Base-by-base conservation (phyloP, 768 basidiomycete genomes). In the Tricholoma terreum region DNA sequence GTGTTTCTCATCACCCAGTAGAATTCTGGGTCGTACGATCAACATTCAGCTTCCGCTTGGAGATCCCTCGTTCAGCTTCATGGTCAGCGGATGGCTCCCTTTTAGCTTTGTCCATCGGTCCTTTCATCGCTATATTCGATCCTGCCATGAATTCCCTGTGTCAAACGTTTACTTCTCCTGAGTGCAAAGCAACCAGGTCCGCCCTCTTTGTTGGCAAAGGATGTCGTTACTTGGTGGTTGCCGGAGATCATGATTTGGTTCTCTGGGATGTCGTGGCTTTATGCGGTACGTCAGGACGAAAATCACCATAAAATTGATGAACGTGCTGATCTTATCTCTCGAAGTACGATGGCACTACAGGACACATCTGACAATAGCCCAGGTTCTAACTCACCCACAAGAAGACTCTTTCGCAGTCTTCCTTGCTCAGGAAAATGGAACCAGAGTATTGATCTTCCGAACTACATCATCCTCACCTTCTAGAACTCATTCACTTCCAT, bases 61-160 rank as follows among this genome's bases (percentile, higher is more conserved):
- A 85, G 65, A 73, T 77, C 51, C 90, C 94, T 31, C 78, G 77
- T 53, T 78, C 85, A 60, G 75, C 82, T 0, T 80, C 85, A 1
- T 97, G 94, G 86, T 92, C 95, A 6, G 80, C 78, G 4, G 97
- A 99, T 69, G 88, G 84, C 8, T 94, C 94, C 5, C 77, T 99
- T 31, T 75, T 98, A 46, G 89, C 88, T 11, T 80, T 95, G 19
- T 78, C 86, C 11, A 80, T 89, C 52, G 85, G 84, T 0, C 67
- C 80, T 14, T 82, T 83, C 58, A 78, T 95, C 52, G 83, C 84
- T 5, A 70, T 98, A 6, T 97, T 90, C 71, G 86, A 93, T 63
- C 80, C 90, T 0, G 63, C 74, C 19, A 84, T 84, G 21, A 87
- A 84, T 58, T 70, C 76, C 21, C 72, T 90, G 14, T 75, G 81